These are phyloP conservation scores for Globisporangium nunn DNA, from an alignment of 352 stramenopile genomes.

Conservation along the genomic window DNA sequence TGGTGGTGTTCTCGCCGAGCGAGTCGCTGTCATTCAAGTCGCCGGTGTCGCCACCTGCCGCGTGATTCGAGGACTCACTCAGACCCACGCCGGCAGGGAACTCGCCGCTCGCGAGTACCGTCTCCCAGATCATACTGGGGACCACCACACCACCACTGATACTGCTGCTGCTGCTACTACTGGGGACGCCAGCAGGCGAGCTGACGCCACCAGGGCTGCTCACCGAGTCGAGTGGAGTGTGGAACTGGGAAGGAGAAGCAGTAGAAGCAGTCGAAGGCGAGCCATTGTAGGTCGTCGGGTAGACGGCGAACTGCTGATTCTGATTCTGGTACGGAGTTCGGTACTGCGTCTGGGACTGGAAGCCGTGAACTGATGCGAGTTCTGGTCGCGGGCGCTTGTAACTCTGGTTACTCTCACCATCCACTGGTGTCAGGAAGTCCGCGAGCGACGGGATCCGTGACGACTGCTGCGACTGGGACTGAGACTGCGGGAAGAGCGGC, in stretches of 20 bases:
- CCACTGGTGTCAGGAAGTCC: slow-evolving; percentile 20
- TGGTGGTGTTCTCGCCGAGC: slow-evolving; percentile 3
- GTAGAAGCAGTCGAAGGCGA: background rate
- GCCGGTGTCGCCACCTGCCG: slow-evolving; percentile 9
- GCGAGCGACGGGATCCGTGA: slow-evolving; percentile 32
- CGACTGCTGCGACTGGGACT: slow-evolving; percentile 13
- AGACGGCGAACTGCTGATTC: slow-evolving; percentile 2
- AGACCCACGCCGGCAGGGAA: slow-evolving; percentile 61
- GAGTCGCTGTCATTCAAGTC: slow-evolving; percentile 11
- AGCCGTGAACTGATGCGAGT: slow-evolving; percentile 20
- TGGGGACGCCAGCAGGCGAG: background rate
- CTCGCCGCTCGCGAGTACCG: slow-evolving; percentile 43
- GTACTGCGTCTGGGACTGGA: slow-evolving; percentile 11
- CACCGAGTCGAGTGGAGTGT: background rate
- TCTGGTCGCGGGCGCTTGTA: slow-evolving; percentile 32
- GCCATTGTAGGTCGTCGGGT: background rate
- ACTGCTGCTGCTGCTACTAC: too few species aligned
- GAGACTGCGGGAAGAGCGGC: slow-evolving; percentile 19
- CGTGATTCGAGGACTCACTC: slow-evolving; percentile 26
- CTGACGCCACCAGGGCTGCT: slow-evolving; percentile 11
- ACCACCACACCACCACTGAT: slow-evolving; percentile 1
- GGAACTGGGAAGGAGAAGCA: background rate
- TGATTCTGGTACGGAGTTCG: slow-evolving; percentile 2
- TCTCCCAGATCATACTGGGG: slow-evolving; percentile 54
- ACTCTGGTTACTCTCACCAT: slow-evolving; percentile 8